Evolutionary conservation across 768 basidiomycete genomes (phyloP).

Genomic region (Boletus coccyginus): DNA sequence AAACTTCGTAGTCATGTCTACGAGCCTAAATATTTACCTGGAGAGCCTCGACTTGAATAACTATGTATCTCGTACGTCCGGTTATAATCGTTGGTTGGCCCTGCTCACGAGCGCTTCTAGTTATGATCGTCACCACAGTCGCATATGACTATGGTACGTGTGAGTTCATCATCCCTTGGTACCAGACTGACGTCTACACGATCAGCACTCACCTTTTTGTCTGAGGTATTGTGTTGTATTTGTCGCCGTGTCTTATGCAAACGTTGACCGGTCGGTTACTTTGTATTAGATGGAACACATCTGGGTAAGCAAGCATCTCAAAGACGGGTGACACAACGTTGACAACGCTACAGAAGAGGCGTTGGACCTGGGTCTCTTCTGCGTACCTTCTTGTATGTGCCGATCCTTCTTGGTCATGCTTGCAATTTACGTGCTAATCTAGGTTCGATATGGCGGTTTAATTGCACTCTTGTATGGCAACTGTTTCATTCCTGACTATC

Average conservation of each 20-base stretch:
- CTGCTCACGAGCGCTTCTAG: neutral
- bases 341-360: neutral
- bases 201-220: conserved; percentile 6
- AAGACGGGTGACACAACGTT: neutral
- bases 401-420: neutral
- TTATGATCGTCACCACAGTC: neutral
- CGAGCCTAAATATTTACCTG: neutral
- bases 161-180: neutral
- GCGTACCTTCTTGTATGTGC: conserved; percentile 1
- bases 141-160: conserved; percentile 6
- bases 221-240: neutral
- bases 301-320: conserved; percentile 2
- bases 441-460: conserved; percentile 12
- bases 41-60: conserved; percentile 4
- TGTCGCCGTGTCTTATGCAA: too few species aligned
- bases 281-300: conserved; percentile 2
- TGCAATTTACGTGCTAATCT: neutral
- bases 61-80: conserved; percentile 1
- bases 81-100: neutral
- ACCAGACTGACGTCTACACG: neutral
- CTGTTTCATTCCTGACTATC: neutral
- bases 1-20: conserved; percentile 1
- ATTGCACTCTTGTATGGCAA: neutral
- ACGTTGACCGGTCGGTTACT: neutral
- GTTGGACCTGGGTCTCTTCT: conserved; percentile 7